Evolutionary conservation across 345 rosid genomes (phyloP), one percentile per base, ranked within the genome.

Genomic region (Bruguiera parviflora): DNA sequence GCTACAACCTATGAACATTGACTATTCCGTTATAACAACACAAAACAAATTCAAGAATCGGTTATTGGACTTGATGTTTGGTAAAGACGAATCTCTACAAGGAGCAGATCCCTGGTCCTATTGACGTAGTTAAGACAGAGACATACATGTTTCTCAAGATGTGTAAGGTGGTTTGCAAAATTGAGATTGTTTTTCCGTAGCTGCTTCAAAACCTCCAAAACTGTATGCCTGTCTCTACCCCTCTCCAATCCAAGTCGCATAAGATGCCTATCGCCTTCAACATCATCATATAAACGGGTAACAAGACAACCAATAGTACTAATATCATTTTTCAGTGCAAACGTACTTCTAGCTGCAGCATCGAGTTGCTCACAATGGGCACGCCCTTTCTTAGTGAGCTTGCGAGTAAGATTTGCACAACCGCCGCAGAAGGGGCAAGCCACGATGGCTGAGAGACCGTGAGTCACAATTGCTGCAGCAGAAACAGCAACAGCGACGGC

Each of bases 101-200:
- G 82, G 43, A 91, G 89, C 61, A 73, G 68, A 35, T 61, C 65
- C 74, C 98, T 85, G 39, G 83, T 83, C 76, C 73, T 80, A 79
- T 86, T 93, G 65, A 91, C 82, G 53, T 73, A 73, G 64, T 66
- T 82, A 68, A 89, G 85, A 80, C 89, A 88, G 37, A 84, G 77
- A 79, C 82, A 82, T 56, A 94, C 75, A 72, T 78, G 94, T 21
- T 86, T 84, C 74, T 88, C 90, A 31, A 91, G 95, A 72, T 79
- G 87, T 73, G 67, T 64, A 60, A 89, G 87, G 65, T 73, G 83
- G 29, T 74, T 68, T 20, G 67, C 70, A 65, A 85, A 72, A 55
- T 81, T 75, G 10, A 64, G 27, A 65, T 80, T 86, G 75, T 70
- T 83, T 71, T 83, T 85, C 62, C 73, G 80, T 5, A 93, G 81